phyloP scores from a whole-genome alignment of 1,284 basidiomycete genomes.

The Cystobasidium sp. region DNA sequence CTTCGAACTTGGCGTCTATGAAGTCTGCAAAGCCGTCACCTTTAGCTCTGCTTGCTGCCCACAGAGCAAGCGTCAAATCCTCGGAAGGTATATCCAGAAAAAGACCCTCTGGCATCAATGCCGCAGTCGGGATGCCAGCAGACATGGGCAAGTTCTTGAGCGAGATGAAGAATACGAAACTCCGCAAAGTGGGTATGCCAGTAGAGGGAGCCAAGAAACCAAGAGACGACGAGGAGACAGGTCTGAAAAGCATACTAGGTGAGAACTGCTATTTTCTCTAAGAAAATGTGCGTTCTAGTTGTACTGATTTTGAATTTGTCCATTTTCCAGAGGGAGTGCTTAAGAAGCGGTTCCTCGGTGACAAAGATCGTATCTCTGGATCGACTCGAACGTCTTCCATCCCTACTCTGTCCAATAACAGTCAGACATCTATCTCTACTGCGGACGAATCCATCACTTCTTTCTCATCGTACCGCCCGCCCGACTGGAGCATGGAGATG shows the following conservation, averaged over 20 bases:
- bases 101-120: background rate
- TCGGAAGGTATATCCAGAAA: conserved; percentile 10
- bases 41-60: conserved; percentile 25
- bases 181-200: conserved; percentile 35
- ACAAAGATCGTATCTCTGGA: conserved; percentile 23
- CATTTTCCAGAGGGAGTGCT: conserved; percentile 20
- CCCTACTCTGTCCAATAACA: conserved; percentile 4
- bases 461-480: conserved; percentile 41
- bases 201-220: conserved; percentile 26
- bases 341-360: conserved; percentile 26
- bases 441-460: conserved; percentile 26
- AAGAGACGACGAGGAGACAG: conserved; percentile 35
- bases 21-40: conserved; percentile 8
- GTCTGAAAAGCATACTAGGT: conserved; percentile 38
- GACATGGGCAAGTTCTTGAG: conserved; percentile 42
- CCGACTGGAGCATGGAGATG: conserved; percentile 38
- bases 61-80: conserved; percentile 4
- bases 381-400: conserved; percentile 12
- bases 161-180: conserved; percentile 38
- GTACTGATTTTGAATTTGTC: background rate
- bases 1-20: background rate
- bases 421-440: conserved; percentile 13
- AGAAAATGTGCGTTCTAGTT: background rate
- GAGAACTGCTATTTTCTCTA: background rate
- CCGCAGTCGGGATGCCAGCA: conserved; percentile 24